A percentile compares a stretch with the other conserved stretches of the same genome.
phyloP scores from a whole-genome alignment of 2,329 filamentous ascomycete species.

The Venturia oleaginea region DNA sequence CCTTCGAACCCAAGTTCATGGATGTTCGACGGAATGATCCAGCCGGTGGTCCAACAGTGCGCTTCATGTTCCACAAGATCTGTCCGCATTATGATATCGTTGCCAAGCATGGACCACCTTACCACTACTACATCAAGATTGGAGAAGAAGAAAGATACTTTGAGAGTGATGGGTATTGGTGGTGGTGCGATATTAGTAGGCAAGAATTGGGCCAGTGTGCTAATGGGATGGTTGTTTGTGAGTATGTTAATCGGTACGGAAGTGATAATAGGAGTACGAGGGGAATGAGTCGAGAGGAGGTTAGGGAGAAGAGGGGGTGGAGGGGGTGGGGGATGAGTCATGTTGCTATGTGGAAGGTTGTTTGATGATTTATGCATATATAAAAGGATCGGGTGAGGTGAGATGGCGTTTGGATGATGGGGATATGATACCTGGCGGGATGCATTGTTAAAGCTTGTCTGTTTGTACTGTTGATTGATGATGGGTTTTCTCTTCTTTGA shows the following conservation, averaged over 20 bases:
- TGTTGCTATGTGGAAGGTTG: conserved; percentile 5
- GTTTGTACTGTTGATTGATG: too few species aligned
- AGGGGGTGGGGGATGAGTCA: conserved; percentile 8
- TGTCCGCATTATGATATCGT: conserved; percentile 77
- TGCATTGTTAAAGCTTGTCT: neutral
- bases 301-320: conserved; percentile 1
- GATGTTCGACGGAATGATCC: conserved; percentile 53
- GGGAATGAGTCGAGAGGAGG: neutral
- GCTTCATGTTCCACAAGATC: conserved; percentile 71
- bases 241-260: conserved; percentile 1
- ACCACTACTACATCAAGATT: conserved; percentile 60
- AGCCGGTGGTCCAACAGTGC: conserved; percentile 36
- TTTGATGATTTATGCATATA: neutral
- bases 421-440: neutral
- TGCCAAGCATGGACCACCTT: conserved; percentile 45
- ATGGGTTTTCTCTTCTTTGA: neutral
- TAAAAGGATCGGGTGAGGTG: neutral
- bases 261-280: neutral
- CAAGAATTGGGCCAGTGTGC: conserved; percentile 39
- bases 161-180: conserved; percentile 64
- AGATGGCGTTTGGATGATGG: neutral
- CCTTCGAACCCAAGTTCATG: conserved; percentile 52
- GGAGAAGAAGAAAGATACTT: conserved; percentile 59
- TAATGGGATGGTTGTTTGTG: conserved; percentile 34
- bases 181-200: conserved; percentile 64